A percentile compares a stretch with the other conserved stretches of the same genome.
Conservation (phyloP, 495 filamentous ascomycete species). For the Extremus antarcticus region DNA sequence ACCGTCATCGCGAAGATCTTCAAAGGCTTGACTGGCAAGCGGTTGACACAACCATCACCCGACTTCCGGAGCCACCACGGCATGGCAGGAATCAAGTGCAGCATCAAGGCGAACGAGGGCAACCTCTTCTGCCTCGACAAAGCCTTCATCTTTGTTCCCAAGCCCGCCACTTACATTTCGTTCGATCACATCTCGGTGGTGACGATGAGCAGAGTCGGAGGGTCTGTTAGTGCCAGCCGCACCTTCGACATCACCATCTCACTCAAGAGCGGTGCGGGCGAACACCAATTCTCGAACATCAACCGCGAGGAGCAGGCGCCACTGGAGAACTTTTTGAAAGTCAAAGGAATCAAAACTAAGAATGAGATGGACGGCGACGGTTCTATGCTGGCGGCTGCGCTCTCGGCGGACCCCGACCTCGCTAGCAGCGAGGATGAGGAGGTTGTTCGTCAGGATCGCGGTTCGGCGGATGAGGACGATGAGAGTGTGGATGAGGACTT, state of each 20-base stretch:
- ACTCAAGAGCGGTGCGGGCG: conserved; percentile 63
- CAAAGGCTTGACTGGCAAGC: conserved; percentile 85
- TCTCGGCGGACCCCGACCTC: conserved; percentile 59
- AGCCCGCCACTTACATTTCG: conserved; percentile 91
- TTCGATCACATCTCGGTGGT: conserved; percentile 82
- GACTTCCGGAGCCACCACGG: conserved; percentile 88
- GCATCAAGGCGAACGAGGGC: conserved; percentile 97
- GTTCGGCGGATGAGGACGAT: conserved; percentile 90
- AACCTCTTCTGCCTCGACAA: conserved; percentile 95
- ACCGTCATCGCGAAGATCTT: conserved; percentile 90
- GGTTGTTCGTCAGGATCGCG: conserved; percentile 58
- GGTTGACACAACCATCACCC: conserved; percentile 82
- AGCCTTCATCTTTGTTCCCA: conserved; percentile 97
- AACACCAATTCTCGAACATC: conserved; percentile 97
- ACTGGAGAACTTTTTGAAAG: conserved; percentile 89
- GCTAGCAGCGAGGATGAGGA: conserved; percentile 82
- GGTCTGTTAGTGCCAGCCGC: conserved; percentile 82
- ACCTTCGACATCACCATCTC: conserved; percentile 95
- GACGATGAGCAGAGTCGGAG: conserved; percentile 91
- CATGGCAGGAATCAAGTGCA: conserved; percentile 95
- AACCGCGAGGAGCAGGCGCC: conserved; percentile 96
- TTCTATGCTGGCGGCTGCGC: conserved; percentile 65
- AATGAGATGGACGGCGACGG: conserved; percentile 80
- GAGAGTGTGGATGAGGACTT: conserved; percentile 96
- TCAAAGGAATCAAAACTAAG: conserved; percentile 86